A percentile compares a stretch with the other conserved stretches of the same genome.
phyloP scores from a whole-genome alignment of 208 protist genomes.

The Herpetomonas samuelpessoai region DNA sequence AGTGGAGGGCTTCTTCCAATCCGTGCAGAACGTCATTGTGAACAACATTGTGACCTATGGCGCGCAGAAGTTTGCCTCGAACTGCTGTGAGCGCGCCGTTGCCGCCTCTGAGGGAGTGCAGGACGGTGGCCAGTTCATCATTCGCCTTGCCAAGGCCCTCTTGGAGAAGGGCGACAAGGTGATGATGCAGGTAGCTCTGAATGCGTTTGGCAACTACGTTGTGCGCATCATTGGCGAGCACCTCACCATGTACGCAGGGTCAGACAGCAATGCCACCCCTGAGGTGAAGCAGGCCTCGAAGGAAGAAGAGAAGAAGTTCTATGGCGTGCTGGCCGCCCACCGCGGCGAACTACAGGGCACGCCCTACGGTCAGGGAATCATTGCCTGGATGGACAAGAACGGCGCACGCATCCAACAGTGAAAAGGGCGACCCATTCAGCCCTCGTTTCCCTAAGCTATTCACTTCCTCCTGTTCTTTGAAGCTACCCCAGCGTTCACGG shows the following conservation, averaged over 20 bases:
- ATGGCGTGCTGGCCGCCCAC: slow-evolving; percentile 22
- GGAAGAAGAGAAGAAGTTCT: slow-evolving; percentile 43
- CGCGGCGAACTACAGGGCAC: slow-evolving; percentile 19
- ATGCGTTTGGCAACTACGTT: slow-evolving; percentile 79
- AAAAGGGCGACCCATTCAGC: neutral
- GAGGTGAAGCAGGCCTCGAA: slow-evolving; percentile 34
- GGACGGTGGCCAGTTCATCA: slow-evolving; percentile 36
- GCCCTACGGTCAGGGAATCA: slow-evolving; percentile 27
- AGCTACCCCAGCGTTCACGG: no score
- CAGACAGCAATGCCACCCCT: slow-evolving; percentile 13
- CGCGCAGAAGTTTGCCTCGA: slow-evolving; percentile 74
- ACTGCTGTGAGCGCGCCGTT: slow-evolving; percentile 78
- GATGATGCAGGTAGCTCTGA: slow-evolving; percentile 40
- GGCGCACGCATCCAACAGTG: slow-evolving; percentile 5
- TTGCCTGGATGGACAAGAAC: slow-evolving; percentile 18
- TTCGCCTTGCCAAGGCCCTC: slow-evolving; percentile 48
- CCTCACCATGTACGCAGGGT: slow-evolving; percentile 48
- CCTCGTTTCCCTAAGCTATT: neutral
- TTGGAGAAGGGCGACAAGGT: slow-evolving; percentile 40
- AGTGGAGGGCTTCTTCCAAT: slow-evolving; percentile 38
- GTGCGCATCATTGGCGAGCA: slow-evolving; percentile 57
- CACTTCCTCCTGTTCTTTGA: no score
- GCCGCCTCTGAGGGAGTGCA: slow-evolving; percentile 28
- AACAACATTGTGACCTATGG: slow-evolving; percentile 59
- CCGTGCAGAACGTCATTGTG: slow-evolving; percentile 51